Conservation (phyloP, 2,329 filamentous ascomycete genomes). For the Monilinia fructigena region DNA sequence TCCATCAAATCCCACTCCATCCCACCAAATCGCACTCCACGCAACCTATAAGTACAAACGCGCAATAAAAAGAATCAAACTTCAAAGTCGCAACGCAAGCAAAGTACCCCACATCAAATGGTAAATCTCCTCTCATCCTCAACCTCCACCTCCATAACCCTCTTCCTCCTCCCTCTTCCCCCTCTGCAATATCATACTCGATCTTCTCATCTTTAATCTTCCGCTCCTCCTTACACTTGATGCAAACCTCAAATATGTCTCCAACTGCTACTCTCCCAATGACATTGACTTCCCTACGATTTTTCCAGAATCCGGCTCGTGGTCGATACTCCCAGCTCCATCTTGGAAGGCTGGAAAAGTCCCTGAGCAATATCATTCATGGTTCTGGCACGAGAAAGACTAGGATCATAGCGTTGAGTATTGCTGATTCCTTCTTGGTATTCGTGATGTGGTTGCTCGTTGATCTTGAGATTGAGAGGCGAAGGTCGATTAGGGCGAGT, state of each 20-base stretch:
- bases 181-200: background rate
- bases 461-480: background rate
- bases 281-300: constrained; percentile 15
- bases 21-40: background rate
- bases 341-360: constrained; percentile 27
- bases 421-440: background rate
- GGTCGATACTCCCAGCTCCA: constrained; percentile 32
- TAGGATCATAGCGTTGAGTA: constrained; percentile 8
- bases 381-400: background rate
- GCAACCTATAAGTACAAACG: background rate
- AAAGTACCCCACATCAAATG: background rate
- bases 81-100: background rate
- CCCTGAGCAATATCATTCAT: constrained; percentile 20
- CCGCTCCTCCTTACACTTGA: constrained; percentile 30
- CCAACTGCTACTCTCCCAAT: constrained; percentile 14
- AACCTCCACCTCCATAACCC: constrained; percentile 1
- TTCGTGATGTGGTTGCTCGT: constrained; percentile 17
- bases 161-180: background rate
- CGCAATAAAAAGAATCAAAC: background rate
- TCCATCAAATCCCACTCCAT: background rate
- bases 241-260: constrained; percentile 30
- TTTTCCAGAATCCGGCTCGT: background rate
- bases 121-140: constrained; percentile 15
- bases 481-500: background rate
- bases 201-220: constrained; percentile 20